phyloP scores from a whole-genome alignment of 495 filamentous ascomycete species.

The Lasiosphaeria hispida region DNA sequence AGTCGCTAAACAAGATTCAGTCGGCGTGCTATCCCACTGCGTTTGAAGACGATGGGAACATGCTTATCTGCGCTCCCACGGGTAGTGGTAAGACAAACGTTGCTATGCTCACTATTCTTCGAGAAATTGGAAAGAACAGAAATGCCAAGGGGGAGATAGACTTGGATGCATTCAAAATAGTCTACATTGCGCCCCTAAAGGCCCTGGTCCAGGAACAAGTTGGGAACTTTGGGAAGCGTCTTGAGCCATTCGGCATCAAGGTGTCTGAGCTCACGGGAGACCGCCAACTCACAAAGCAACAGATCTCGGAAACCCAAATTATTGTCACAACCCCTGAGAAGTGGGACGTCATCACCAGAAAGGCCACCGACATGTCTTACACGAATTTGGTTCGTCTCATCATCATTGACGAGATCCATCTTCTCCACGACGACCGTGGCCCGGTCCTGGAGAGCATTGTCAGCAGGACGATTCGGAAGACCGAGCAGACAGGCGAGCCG shows the following conservation, averaged over 20 bases:
- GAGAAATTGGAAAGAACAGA: conserved; percentile 94
- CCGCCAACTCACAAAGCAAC: conserved; percentile 96
- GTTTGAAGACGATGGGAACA: conserved; percentile 93
- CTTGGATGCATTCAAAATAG: conserved; percentile 94
- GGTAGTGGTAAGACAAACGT: conserved; percentile 99
- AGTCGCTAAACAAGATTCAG: conserved; percentile 90
- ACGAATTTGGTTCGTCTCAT: conserved; percentile 93
- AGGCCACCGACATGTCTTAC: conserved; percentile 95
- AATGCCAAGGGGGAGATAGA: conserved; percentile 87
- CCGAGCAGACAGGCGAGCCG: conserved; percentile 87
- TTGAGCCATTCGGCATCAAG: conserved; percentile 86
- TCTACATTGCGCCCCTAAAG: conserved; percentile 92
- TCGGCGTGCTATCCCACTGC: conserved; percentile 87
- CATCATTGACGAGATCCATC: conserved; percentile 96
- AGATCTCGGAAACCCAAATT: conserved; percentile 95
- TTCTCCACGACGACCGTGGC: conserved; percentile 95
- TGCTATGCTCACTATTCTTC: conserved; percentile 92
- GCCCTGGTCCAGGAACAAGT: conserved; percentile 96
- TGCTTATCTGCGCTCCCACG: conserved; percentile 96
- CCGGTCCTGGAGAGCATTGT: conserved; percentile 97
- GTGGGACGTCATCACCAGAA: conserved; percentile 98
- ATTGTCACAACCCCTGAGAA: conserved; percentile 99
- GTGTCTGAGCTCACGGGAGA: conserved; percentile 95
- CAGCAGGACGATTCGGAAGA: conserved; percentile 85
- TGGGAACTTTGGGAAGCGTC: conserved; percentile 88